A percentile compares a stretch with the other conserved stretches of the same genome.
These are phyloP conservation scores for Salvia miltiorrhiza DNA, from an alignment of 257 asterid species.

Conservation along the genomic window DNA sequence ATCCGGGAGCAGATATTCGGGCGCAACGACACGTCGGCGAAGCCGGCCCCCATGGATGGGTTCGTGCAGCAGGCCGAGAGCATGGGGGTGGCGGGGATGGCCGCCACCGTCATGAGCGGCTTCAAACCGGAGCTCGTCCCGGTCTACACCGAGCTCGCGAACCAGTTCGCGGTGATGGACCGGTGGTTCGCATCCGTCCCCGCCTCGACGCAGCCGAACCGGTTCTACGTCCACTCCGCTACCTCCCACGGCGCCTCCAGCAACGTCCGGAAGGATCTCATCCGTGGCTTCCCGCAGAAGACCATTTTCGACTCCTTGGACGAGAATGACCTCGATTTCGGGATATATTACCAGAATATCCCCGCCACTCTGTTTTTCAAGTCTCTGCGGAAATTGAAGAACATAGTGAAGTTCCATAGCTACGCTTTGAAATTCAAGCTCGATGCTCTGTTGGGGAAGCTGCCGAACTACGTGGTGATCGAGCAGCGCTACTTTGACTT, in stretches of 20 bases:
- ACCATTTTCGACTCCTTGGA: conserved; percentile 92
- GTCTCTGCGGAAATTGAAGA: conserved; percentile 73
- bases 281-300: conserved; percentile 89
- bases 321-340: conserved; percentile 71
- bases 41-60: conserved; percentile 98
- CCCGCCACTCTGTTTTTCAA: conserved; percentile 85
- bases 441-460: conserved; percentile 69
- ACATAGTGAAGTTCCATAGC: conserved; percentile 54
- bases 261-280: conserved; percentile 79
- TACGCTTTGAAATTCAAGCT: conserved; percentile 60
- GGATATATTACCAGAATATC: conserved; percentile 91
- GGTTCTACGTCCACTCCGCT: conserved; percentile 93
- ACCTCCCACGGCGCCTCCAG: conserved; percentile 99
- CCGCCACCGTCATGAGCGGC: conserved; percentile 81
- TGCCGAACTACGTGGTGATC: conserved; percentile 82
- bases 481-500: conserved; percentile 87
- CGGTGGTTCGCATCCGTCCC: conserved; percentile 98
- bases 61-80: conserved; percentile 86
- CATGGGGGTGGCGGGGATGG: conserved; percentile 62
- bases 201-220: conserved; percentile 93
- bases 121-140: conserved; percentile 76
- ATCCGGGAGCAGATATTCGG: conserved; percentile 94
- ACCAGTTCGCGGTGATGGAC: conserved; percentile 79
- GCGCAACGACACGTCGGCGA: conserved; percentile 41
- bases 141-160: conserved; percentile 64